phyloP scores from a whole-genome alignment of 2,329 filamentous ascomycete species.

The Stagonosporopsis vannaccii region DNA sequence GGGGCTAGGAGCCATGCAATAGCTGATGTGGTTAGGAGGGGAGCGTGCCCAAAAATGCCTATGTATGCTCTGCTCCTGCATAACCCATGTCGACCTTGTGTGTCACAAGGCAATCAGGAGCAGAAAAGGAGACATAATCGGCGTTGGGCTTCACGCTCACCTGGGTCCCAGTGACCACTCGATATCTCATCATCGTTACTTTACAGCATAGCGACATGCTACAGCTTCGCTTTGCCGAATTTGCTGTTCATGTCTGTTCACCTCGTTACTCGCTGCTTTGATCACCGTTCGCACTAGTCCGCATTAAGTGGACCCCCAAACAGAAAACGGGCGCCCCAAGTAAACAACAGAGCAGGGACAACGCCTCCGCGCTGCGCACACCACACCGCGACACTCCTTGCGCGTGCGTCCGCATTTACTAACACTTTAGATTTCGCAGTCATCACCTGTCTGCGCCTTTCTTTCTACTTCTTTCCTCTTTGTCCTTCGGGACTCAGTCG shows the following conservation, averaged over 20 bases:
- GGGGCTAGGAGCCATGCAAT: no score
- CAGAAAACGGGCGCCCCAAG: slow-evolving; percentile 16
- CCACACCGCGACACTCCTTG: slow-evolving; percentile 9
- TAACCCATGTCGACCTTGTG: background rate
- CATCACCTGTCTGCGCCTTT: background rate
- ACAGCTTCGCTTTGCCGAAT: background rate
- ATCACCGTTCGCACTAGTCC: slow-evolving; percentile 13
- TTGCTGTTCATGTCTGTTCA: background rate
- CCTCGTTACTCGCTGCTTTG: slow-evolving; percentile 3
- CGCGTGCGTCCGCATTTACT: slow-evolving; percentile 10
- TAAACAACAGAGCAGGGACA: slow-evolving; percentile 17
- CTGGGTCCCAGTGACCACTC: background rate
- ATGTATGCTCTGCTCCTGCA: background rate
- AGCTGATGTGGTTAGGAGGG: background rate
- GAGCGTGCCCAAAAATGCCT: background rate
- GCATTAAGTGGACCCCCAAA: slow-evolving; percentile 16
- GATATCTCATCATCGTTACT: no score
- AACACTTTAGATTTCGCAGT: background rate
- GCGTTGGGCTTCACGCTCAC: background rate
- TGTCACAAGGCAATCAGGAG: background rate
- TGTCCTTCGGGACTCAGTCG: slow-evolving; percentile 39
- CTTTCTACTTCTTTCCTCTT: slow-evolving; percentile 11
- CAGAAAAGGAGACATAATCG: background rate
- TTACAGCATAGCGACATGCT: background rate
- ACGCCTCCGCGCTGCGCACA: slow-evolving; percentile 8